Percentiles rank a stretch among this genome's conserved stretches.
phyloP scores from a whole-genome alignment of 768 basidiomycete genomes.

The Agaricus bisporus region DNA sequence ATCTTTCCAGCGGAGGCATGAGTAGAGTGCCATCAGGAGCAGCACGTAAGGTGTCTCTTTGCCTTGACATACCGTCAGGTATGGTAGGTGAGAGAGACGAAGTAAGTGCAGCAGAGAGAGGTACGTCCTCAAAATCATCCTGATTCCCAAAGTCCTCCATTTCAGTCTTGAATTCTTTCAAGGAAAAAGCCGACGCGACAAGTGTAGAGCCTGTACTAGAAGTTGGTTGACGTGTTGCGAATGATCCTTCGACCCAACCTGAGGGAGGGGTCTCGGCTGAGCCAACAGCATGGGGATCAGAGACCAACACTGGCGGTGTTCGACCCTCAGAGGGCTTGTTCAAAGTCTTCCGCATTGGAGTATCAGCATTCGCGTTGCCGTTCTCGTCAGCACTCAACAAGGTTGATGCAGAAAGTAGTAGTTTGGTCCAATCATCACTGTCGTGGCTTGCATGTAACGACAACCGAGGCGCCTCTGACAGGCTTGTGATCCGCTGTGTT shows the following conservation, averaged over 20 bases:
- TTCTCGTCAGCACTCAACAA: neutral
- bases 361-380: neutral
- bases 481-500: neutral
- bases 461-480: slow-evolving; percentile 41
- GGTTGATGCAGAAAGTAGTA: slow-evolving; percentile 6
- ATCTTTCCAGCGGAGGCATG: slow-evolving; percentile 4
- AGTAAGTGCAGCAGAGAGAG: slow-evolving; percentile 20
- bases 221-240: neutral
- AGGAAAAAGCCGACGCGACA: slow-evolving; percentile 10
- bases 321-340: neutral
- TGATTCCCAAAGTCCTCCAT: slow-evolving; percentile 19
- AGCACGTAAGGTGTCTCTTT: slow-evolving; percentile 15
- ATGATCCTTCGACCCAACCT: slow-evolving; percentile 2
- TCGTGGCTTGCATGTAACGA: slow-evolving; percentile 22
- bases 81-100: slow-evolving; percentile 20
- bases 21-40: slow-evolving; percentile 4
- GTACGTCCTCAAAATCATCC: slow-evolving; percentile 7
- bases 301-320: neutral
- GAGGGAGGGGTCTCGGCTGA: neutral
- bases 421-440: slow-evolving; percentile 37
- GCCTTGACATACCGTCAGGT: slow-evolving; percentile 19
- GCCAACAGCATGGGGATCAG: neutral
- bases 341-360: neutral
- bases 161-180: slow-evolving; percentile 15
- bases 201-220: neutral